Evolutionary conservation across 148 eudicot species (phyloP).

Genomic region (Camellia lanceoleosa): DNA sequence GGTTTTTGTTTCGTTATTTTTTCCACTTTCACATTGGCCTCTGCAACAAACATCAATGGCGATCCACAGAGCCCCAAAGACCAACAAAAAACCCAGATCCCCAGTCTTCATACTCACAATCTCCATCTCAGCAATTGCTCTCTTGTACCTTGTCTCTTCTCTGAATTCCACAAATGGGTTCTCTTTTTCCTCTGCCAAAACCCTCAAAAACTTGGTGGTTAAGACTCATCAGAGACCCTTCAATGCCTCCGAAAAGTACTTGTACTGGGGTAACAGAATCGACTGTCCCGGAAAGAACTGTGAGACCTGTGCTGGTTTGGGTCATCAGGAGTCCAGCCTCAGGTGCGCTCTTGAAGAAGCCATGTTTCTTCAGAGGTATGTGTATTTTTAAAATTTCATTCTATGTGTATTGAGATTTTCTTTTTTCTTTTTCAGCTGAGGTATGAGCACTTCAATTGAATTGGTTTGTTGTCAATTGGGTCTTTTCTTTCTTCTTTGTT

Average conservation of each 20-base stretch:
- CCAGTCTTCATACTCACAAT: slow-evolving; percentile 40
- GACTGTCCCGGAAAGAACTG: slow-evolving; percentile 98
- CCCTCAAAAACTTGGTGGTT: slow-evolving; percentile 8
- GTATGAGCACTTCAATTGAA: no score
- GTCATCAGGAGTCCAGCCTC: slow-evolving; percentile 97
- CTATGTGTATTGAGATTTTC: no score
- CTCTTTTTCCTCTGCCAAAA: slow-evolving; percentile 23
- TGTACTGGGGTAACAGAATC: slow-evolving; percentile 81
- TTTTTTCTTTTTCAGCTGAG: no score
- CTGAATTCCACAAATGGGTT: slow-evolving; percentile 37
- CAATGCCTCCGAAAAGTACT: slow-evolving; percentile 37
- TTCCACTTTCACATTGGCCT: not conserved
- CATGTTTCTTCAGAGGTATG: slow-evolving; percentile 67
- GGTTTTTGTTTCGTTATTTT: not conserved
- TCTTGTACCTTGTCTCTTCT: slow-evolving; percentile 54
- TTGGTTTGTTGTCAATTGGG: no score
- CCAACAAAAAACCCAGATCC: slow-evolving; percentile 52
- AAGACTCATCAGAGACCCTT: not conserved
- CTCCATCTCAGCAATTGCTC: slow-evolving; percentile 43
- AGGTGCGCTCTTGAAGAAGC: slow-evolving; percentile 98
- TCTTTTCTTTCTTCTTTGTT: not conserved
- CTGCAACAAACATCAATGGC: slow-evolving; percentile 47
- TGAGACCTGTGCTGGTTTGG: slow-evolving; percentile 77
- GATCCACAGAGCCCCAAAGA: slow-evolving; percentile 38
- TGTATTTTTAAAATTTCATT: not conserved